These are phyloP conservation scores for Fusarium annulatum DNA, from an alignment of 2,329 filamentous ascomycete genomes.

Conservation along the genomic window DNA sequence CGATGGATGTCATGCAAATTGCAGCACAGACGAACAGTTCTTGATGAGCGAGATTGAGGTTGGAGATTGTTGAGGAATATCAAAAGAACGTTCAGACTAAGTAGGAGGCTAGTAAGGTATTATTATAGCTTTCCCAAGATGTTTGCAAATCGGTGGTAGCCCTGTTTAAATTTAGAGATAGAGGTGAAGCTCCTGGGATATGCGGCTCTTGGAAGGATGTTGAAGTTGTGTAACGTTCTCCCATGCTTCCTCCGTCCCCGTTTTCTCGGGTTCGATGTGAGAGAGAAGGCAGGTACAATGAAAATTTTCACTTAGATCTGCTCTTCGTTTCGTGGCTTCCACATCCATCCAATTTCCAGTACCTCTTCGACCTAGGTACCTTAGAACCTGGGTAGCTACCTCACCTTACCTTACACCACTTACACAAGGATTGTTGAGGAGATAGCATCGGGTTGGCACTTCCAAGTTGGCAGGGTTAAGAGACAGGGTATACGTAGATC, in stretches of 20 bases:
- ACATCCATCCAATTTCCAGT: neutral
- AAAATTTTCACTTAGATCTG: constrained; percentile 1
- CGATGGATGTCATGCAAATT: neutral
- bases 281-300: neutral
- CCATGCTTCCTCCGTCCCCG: neutral
- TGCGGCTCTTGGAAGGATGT: constrained; percentile 8
- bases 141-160: neutral
- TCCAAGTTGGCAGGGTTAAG: neutral
- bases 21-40: constrained; percentile 16
- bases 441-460: constrained; percentile 1
- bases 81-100: constrained; percentile 10
- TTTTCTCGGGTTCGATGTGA: neutral
- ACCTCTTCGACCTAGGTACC: neutral
- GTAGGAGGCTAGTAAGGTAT: constrained; percentile 5
- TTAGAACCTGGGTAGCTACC: neutral
- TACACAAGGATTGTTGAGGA: constrained; percentile 16
- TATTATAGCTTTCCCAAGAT: constrained; percentile 19
- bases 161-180: neutral
- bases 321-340: constrained; percentile 3
- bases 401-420: neutral
- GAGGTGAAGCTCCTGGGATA: neutral
- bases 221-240: constrained; percentile 1
- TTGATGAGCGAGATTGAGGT: constrained; percentile 3
- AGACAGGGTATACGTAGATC: constrained; percentile 12
- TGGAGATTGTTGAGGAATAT: constrained; percentile 1